Percentiles rank a stretch among this genome's conserved stretches.
Evolutionary conservation across 2,329 filamentous ascomycete genomes (phyloP).

Genomic region (Alternaria gansuensis): DNA sequence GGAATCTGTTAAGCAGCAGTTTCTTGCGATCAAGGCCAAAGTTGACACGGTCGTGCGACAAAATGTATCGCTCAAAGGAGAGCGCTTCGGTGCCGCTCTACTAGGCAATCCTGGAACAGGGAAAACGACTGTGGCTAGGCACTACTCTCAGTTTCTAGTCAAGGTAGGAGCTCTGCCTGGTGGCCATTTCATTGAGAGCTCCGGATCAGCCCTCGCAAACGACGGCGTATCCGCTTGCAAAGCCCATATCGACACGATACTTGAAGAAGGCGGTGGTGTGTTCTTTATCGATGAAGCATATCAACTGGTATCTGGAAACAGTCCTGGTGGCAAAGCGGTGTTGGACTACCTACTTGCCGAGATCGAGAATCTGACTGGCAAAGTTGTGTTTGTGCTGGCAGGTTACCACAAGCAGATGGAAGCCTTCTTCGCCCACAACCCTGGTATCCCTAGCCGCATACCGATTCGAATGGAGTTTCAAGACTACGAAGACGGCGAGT

Average conservation of each 20-base stretch:
- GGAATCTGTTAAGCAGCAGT: constrained; percentile 71
- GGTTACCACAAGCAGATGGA: constrained; percentile 81
- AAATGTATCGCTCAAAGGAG: constrained; percentile 61
- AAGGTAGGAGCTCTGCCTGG: constrained; percentile 71
- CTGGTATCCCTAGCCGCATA: constrained; percentile 74
- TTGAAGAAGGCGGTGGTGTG: constrained; percentile 70
- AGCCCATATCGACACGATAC: constrained; percentile 64
- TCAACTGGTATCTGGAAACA: constrained; percentile 70
- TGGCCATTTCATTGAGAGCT: constrained; percentile 69
- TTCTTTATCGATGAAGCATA: constrained; percentile 84
- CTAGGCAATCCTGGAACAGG: constrained; percentile 80
- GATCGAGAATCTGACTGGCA: constrained; percentile 74
- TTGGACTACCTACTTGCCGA: constrained; percentile 77
- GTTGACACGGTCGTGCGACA: constrained; percentile 70
- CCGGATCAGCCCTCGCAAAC: constrained; percentile 71
- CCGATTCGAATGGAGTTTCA: constrained; percentile 71
- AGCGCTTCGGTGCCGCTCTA: constrained; percentile 70
- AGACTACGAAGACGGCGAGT: constrained; percentile 73
- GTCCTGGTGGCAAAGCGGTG: constrained; percentile 66
- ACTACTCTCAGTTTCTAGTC: constrained; percentile 72
- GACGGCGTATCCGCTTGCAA: constrained; percentile 68
- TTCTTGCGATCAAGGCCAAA: constrained; percentile 69
- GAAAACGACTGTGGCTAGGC: constrained; percentile 78
- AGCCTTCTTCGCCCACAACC: constrained; percentile 76
- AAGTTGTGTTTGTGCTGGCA: constrained; percentile 75